Conservation (phyloP, 2,329 filamentous ascomycete genomes). For the Aspergillus brasiliensis region DNA sequence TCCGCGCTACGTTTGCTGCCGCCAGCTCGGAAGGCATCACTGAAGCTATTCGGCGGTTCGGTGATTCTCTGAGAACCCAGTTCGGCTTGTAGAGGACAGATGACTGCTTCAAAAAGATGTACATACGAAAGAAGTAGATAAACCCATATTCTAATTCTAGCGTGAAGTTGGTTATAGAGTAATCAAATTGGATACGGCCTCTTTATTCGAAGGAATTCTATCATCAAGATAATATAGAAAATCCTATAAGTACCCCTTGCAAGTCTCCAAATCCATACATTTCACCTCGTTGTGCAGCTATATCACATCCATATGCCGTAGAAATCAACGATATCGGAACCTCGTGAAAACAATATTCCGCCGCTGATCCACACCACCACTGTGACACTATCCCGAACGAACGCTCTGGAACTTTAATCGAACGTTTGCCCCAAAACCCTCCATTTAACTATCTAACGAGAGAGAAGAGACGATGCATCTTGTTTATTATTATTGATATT, state of each 20-base stretch:
- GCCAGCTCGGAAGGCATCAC: slow-evolving; percentile 71
- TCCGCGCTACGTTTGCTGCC: slow-evolving; percentile 86
- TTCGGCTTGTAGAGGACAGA: slow-evolving; percentile 52
- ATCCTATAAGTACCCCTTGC: too few relatives aligned
- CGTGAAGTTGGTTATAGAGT: not conserved
- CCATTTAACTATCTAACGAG: not conserved
- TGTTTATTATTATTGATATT: not conserved
- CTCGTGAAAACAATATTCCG: slow-evolving; percentile 18
- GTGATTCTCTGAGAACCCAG: slow-evolving; percentile 67
- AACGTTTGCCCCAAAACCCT: slow-evolving; percentile 13
- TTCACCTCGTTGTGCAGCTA: not conserved
- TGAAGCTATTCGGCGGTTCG: slow-evolving; percentile 74
- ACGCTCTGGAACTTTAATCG: slow-evolving; percentile 22
- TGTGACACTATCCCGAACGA: slow-evolving; percentile 14
- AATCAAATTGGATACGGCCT: too few relatives aligned
- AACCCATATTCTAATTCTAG: not conserved
- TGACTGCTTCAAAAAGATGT: not conserved
- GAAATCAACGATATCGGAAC: not conserved
- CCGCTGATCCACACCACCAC: slow-evolving; percentile 8
- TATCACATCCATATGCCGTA: not conserved
- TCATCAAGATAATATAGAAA: too few relatives aligned
- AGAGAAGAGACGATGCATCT: not conserved
- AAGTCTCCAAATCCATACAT: not conserved
- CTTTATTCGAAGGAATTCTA: too few relatives aligned
- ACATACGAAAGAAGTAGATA: not conserved